A percentile compares a stretch with the other conserved stretches of the same genome.
These are phyloP conservation scores for Hyaloscypha variabilis DNA, from an alignment of 495 filamentous ascomycete species.

Conservation along the genomic window DNA sequence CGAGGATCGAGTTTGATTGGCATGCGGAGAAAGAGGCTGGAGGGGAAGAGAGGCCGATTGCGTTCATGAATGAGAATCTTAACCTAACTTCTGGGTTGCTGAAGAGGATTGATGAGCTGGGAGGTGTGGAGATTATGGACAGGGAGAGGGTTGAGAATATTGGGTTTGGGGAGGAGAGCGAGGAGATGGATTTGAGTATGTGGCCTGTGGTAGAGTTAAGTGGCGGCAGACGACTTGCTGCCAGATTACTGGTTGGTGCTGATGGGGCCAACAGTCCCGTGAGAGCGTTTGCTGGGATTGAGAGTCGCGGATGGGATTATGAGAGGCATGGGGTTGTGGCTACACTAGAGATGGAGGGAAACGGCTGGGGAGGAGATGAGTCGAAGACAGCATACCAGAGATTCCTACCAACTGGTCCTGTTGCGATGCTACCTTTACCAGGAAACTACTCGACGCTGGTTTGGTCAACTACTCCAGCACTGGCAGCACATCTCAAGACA, in stretches of 20 bases:
- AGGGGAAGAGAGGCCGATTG: constrained; percentile 61
- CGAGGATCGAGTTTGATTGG: constrained; percentile 88
- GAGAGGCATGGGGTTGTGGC: constrained; percentile 88
- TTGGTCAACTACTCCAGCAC: constrained; percentile 83
- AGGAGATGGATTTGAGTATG: constrained; percentile 73
- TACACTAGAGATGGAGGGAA: constrained; percentile 70
- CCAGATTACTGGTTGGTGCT: constrained; percentile 87
- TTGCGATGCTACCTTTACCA: constrained; percentile 88
- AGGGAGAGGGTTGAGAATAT: constrained; percentile 78
- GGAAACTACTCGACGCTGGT: constrained; percentile 82
- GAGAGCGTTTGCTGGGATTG: constrained; percentile 83
- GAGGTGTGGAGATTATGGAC: constrained; percentile 69
- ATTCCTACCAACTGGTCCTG: constrained; percentile 89
- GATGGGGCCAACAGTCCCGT: constrained; percentile 96
- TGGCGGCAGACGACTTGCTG: constrained; percentile 62
- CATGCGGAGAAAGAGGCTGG: constrained; percentile 48
- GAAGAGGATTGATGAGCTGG: constrained; percentile 66
- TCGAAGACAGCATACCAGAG: constrained; percentile 86
- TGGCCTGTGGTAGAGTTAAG: constrained; percentile 84
- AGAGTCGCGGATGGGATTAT: constrained; percentile 91
- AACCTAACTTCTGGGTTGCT: constrained; percentile 83
- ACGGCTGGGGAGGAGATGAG: constrained; percentile 53
- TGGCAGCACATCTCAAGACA: constrained; percentile 79
- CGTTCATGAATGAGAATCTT: constrained; percentile 94
- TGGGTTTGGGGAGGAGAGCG: constrained; percentile 67